Percentiles rank a stretch among this genome's conserved stretches.
Conservation (phyloP, 441 rosid species). For the Monsonia emarginata region DNA sequence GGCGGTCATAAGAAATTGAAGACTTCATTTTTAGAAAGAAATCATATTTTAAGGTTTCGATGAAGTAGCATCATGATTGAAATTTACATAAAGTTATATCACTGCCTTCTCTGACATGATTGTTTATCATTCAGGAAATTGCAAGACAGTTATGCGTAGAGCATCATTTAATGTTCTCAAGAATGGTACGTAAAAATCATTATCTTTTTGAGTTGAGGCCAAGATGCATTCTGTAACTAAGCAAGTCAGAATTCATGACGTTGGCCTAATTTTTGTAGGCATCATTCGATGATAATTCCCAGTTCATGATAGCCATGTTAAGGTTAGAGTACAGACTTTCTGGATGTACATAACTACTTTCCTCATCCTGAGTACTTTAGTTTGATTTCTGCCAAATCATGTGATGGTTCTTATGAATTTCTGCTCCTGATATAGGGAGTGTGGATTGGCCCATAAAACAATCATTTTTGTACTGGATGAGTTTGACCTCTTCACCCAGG, state of each 20-base stretch:
- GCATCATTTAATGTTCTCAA: constrained; percentile 69
- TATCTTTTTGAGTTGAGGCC: constrained; percentile 14
- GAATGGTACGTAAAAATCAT: constrained; percentile 47
- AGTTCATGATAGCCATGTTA: constrained; percentile 71
- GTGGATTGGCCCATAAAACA: constrained; percentile 92
- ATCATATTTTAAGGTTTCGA: no score
- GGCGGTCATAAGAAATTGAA: no score
- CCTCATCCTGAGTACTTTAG: neutral
- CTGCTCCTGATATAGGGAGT: constrained; percentile 51
- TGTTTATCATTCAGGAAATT: constrained; percentile 51
- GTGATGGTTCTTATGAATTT: constrained; percentile 14
- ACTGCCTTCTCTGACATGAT: constrained; percentile 14
- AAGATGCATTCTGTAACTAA: neutral
- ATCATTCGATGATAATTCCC: constrained; percentile 81
- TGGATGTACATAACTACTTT: constrained; percentile 10
- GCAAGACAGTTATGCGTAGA: constrained; percentile 78
- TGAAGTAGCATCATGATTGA: no score
- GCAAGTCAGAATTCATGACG: neutral
- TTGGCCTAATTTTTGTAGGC: constrained; percentile 40
- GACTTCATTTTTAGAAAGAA: no score
- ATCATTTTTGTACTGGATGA: constrained; percentile 75
- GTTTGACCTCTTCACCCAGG: constrained; percentile 91
- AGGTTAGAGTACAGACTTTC: constrained; percentile 40
- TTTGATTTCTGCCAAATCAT: neutral
- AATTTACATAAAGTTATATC: neutral